Evolutionary conservation across 2,329 filamentous ascomycete species (phyloP).

Genomic region (Monilinia polystroma): DNA sequence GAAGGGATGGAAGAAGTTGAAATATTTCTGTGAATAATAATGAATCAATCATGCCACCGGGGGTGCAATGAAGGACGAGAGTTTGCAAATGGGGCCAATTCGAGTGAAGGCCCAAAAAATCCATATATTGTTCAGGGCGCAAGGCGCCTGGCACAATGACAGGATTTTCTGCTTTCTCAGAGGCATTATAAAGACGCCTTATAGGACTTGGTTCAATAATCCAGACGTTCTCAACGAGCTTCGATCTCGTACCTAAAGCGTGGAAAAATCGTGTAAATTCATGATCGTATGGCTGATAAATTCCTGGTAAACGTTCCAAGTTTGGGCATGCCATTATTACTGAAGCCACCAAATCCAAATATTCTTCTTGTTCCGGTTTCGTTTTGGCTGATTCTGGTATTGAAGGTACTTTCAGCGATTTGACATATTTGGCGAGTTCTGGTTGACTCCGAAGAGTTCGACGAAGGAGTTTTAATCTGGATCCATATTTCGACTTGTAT

Average conservation of each 20-base stretch:
- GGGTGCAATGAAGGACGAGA: conserved; percentile 58
- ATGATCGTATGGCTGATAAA: conserved; percentile 55
- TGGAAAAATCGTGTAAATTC: conserved; percentile 57
- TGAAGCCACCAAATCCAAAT: conserved; percentile 58
- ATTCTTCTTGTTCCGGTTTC: conserved; percentile 46
- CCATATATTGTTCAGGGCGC: conserved; percentile 44
- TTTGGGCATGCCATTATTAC: conserved; percentile 66
- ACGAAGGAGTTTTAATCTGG: conserved; percentile 56
- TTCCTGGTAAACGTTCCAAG: conserved; percentile 57
- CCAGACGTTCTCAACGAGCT: conserved; percentile 60
- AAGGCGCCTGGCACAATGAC: conserved; percentile 43
- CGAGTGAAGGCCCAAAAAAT: conserved; percentile 53
- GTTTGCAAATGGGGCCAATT: conserved; percentile 57
- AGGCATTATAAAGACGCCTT: conserved; percentile 40
- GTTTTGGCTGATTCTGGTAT: conserved; percentile 43
- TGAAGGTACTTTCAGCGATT: conserved; percentile 56
- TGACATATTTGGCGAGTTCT: conserved; percentile 55
- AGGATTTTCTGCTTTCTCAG: conserved; percentile 30
- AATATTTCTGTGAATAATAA: conserved; percentile 53
- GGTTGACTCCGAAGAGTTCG: conserved; percentile 56
- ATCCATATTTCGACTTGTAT: conserved; percentile 53
- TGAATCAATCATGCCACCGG: conserved; percentile 54
- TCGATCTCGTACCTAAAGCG: conserved; percentile 56
- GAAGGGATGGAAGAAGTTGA: conserved; percentile 52
- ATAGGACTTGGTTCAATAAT: conserved; percentile 43